Base-by-base conservation (phyloP, 345 rosid species). In the Sapria himalayana region DNA sequence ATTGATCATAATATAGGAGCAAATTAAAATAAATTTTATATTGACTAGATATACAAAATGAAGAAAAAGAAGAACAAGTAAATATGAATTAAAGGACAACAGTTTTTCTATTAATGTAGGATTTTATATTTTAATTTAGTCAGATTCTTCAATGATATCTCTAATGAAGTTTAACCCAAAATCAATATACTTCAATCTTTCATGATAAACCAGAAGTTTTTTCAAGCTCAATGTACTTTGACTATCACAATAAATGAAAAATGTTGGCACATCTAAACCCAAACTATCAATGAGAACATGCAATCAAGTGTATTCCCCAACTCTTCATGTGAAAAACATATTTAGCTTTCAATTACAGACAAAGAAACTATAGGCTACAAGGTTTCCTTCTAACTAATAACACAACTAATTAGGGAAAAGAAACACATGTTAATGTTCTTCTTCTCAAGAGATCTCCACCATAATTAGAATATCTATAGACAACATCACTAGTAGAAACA, bases 211-310 rank as follows among this genome's bases (percentile, higher is more conserved):
- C 4, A 9, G 33, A 29, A 9, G 9, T 29, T 10, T 13, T n/a
- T 19, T 19, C 14, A 34, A 32, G 35, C 3, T 32, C 35, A 32
- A 32, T 32, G 35, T 15, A 4, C 1, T 4, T 15, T 36, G 40
- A 16, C 18, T 36, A 14, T 36, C 16, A 14, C 20, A 36, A 2
- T 2, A 36, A 14, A 36, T 16, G 18, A 36, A 19, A n/a, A 16
- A 15, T n/a, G 7, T n/a, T 11, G 1, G 13, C 6, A 9, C 3
- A 11, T 29, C n/a, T 4, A 29, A 29, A 29, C 33, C 4, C 9
- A 29, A 4, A 36, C 40, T 36, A 36, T n/a, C 40, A 15, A 36
- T 22, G 2, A 36, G 21, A 36, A 9, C 40, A 36, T 16, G 40
- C 19, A 16, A 36, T 22, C n/a, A 19, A 36, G 2, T 15, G 16